Evolutionary conservation across 345 rosid genomes (phyloP).

Genomic region (Schrenkiella parvula): DNA sequence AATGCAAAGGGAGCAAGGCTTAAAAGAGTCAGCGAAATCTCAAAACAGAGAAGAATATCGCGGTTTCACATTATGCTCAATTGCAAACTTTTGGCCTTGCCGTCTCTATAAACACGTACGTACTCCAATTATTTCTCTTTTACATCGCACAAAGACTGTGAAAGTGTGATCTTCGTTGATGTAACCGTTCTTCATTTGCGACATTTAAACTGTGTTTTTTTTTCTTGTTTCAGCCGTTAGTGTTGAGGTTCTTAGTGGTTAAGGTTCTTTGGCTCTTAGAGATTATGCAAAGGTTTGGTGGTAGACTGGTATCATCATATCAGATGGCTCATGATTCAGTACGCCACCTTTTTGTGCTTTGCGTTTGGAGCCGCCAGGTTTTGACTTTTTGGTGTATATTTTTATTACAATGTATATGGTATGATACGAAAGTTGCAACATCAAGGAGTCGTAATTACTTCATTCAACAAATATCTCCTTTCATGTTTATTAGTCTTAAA

Average conservation of each 20-base stretch:
- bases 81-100: constrained; percentile 15
- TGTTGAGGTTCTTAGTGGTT: neutral
- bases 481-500: neutral
- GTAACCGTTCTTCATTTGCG: neutral
- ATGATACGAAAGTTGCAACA: neutral
- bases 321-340: constrained; percentile 7
- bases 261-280: neutral
- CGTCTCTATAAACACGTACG: constrained; percentile 10
- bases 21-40: constrained; percentile 16
- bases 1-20: neutral
- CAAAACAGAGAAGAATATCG: constrained; percentile 25
- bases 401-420: neutral
- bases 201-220: neutral
- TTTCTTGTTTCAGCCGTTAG: constrained; percentile 8
- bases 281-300: constrained; percentile 16
- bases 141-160: neutral
- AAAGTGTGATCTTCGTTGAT: neutral
- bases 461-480: neutral
- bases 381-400: constrained; percentile 19
- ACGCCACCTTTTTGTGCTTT: neutral
- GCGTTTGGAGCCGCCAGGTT: constrained; percentile 11
- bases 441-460: neutral
- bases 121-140: neutral
- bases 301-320: constrained; percentile 19
- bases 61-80: constrained; percentile 28